Base-by-base conservation (phyloP, 225 moss, liverwort and hornwort species). In the Marchantia polymorpha region DNA sequence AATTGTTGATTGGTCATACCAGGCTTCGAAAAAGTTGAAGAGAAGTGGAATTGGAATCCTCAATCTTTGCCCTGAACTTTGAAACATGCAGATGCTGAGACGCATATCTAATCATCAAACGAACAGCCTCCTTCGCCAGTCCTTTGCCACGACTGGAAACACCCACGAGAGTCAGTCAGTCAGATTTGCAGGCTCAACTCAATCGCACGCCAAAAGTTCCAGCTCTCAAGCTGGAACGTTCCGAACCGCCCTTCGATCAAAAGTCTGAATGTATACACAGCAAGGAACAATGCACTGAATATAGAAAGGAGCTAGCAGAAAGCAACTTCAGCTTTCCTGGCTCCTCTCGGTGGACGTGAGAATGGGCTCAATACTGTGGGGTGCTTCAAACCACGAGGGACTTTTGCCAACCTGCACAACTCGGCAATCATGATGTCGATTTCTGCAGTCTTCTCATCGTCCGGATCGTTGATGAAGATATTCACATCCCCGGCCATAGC, bases 401-500 rank as follows among this genome's bases (percentile, higher is more conserved):
- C 6, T 59, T 39, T 15, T 11, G 31, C 67, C 64, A 54, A 88
- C 88, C 88, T 88, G 30, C 48, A 72, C 48, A 80, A 81, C 54
- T 88, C 88, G 55, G 88, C 88, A 66, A 88, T 85, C 88, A 88
- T 88, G 79, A 88, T 80, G 51, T 83, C 85, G 29, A 88, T 77
- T 52, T 88, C 88, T 27, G 85, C 88, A 39, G 81, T 52, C 78
- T 81, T 70, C 51, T 50, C 71, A 31, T 88, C 83, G 54, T 85
- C 83, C 17, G 47, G 59, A 67, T 88, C 85, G 30, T 85, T 88
- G 49, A 85, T 54, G 25, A 85, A 88, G 39, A 88, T 22, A 64
- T 88, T 88, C 72, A 88, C 88, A 79, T 88, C 88, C 23, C 88
- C 88, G 67, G 82, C 85, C 88, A 88, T 88, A 52, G 88, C 88